A percentile compares a stretch with the other conserved stretches of the same genome.
phyloP scores from a whole-genome alignment of 192 early-diverging fungal genomes.

The Radiomyces spectabilis region DNA sequence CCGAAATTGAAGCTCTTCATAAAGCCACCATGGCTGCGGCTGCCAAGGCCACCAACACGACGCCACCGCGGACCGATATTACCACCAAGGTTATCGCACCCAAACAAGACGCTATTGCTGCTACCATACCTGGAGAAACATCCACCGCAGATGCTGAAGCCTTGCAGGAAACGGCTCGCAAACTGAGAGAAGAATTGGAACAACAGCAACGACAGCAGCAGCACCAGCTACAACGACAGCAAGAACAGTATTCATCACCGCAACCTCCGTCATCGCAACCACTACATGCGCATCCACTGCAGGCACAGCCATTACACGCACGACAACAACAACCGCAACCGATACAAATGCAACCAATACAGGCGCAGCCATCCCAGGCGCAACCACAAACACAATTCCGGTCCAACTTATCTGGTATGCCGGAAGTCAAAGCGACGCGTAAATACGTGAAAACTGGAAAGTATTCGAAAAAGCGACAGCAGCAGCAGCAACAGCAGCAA shows the following conservation, averaged over 20 bases:
- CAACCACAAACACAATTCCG: too few relatives aligned
- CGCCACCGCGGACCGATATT: background rate
- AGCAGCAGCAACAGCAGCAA: constrained; percentile 11
- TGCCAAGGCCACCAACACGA: background rate
- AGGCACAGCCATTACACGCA: too few relatives aligned
- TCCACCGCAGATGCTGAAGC: constrained; percentile 6
- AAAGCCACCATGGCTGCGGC: constrained; percentile 12
- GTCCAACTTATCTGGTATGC: too few relatives aligned
- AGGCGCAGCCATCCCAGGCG: too few relatives aligned
- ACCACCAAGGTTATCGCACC: constrained; percentile 17
- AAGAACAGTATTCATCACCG: too few relatives aligned
- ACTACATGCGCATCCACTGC: too few relatives aligned
- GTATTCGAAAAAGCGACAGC: constrained; percentile 47
- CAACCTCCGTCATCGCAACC: too few relatives aligned
- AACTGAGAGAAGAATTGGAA: constrained; percentile 17
- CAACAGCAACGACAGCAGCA: too few relatives aligned
- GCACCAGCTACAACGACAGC: too few relatives aligned
- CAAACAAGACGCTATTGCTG: constrained; percentile 2
- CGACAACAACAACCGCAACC: too few relatives aligned
- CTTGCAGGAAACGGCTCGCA: constrained; percentile 11
- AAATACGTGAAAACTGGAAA: constrained; percentile 54
- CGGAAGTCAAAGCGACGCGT: constrained; percentile 37
- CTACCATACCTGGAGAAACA: background rate
- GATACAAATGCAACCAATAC: too few relatives aligned
- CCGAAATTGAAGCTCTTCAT: constrained; percentile 41